These are phyloP conservation scores for Salix dunnii DNA, from an alignment of 345 rosid species.

Conservation along the genomic window DNA sequence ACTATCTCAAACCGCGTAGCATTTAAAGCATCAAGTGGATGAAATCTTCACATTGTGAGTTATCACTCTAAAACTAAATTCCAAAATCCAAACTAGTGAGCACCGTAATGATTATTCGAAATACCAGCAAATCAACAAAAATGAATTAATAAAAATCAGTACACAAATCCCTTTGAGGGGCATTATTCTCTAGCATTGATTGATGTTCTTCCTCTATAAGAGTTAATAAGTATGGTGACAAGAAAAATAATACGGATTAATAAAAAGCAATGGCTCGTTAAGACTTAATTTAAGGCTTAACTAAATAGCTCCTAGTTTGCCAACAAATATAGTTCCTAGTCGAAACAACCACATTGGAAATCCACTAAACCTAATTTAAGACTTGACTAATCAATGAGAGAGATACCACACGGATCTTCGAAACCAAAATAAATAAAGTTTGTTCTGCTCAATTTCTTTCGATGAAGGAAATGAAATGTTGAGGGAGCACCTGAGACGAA, in stretches of 20 bases:
- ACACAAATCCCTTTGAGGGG: not conserved
- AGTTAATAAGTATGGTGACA: not conserved
- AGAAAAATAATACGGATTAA: not conserved
- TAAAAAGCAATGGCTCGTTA: too few relatives aligned
- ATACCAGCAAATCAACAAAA: too few relatives aligned
- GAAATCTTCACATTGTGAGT: too few relatives aligned
- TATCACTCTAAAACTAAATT: too few relatives aligned
- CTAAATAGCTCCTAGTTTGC: not conserved
- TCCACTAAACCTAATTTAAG: not conserved
- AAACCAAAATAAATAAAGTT: not conserved
- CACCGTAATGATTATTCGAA: too few relatives aligned
- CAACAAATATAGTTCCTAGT: not conserved
- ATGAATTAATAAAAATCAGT: not conserved
- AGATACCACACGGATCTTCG: not conserved
- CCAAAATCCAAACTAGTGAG: too few relatives aligned
- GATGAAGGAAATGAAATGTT: not conserved
- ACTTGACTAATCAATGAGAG: not conserved
- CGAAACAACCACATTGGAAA: not conserved
- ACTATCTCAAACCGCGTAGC: not conserved
- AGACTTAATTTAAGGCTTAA: too few relatives aligned
- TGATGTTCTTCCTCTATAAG: not conserved
- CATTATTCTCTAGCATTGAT: not conserved
- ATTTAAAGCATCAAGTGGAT: not conserved
- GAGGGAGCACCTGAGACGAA: constrained; percentile 8
- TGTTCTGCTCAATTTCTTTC: not conserved